Conservation (phyloP, 306 rosid genomes). For the Cucumis hystrix region DNA sequence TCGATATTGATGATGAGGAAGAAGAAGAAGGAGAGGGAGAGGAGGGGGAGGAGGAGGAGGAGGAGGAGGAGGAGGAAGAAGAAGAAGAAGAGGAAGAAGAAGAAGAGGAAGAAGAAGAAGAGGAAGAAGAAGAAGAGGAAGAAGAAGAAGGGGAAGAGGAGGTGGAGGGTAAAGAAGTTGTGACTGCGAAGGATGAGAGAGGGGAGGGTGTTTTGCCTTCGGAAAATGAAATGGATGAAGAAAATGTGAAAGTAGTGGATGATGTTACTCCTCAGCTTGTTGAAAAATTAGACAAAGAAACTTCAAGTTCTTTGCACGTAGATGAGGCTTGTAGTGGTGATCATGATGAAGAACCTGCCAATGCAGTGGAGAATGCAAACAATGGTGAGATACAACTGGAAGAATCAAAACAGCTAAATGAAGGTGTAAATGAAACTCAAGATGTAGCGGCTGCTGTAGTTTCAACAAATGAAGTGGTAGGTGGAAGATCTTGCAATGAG, state of each 20-base stretch:
- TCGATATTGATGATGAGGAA: neutral
- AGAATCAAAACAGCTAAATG: constrained; percentile 26
- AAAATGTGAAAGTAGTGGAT: constrained; percentile 18
- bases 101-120: constrained; percentile 1
- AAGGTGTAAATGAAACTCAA: constrained; percentile 23
- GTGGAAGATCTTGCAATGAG: constrained; percentile 25
- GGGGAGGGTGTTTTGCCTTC: constrained; percentile 16
- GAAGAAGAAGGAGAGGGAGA: constrained; percentile 4
- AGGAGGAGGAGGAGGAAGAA: neutral
- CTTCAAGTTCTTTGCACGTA: constrained; percentile 13
- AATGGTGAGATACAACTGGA: constrained; percentile 25
- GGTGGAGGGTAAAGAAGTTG: constrained; percentile 29
- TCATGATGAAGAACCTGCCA: constrained; percentile 15
- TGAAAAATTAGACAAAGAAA: constrained; percentile 23
- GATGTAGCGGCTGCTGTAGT: constrained; percentile 24
- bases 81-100: neutral
- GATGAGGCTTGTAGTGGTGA: constrained; percentile 24
- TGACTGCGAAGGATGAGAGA: constrained; percentile 6
- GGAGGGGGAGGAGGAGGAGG: neutral
- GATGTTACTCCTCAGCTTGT: neutral
- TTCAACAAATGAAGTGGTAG: constrained; percentile 20
- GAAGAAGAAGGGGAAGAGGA: neutral
- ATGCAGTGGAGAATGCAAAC: constrained; percentile 4
- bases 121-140: neutral
- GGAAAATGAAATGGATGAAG: constrained; percentile 11